Conservation (phyloP, 108 stramenopile genomes). For the Aurantiochytrium sp. region DNA sequence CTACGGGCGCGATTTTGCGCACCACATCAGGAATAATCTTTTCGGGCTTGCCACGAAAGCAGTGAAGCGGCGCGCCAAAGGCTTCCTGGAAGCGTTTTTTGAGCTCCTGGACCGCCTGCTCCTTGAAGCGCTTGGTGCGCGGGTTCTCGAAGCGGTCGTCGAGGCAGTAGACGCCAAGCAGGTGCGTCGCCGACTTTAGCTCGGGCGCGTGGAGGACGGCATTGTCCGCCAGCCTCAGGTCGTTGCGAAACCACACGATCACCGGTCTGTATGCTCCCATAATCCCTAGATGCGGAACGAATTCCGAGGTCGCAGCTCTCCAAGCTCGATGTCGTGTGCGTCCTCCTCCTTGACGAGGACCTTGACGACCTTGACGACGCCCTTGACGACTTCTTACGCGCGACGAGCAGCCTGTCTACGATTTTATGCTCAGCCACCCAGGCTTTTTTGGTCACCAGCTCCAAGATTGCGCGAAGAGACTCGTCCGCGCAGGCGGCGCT, state of each 20-base stretch:
- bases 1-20: not conserved
- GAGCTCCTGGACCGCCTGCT: not conserved
- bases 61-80: not conserved
- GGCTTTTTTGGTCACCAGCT: too few species aligned
- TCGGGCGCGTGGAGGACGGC: not conserved
- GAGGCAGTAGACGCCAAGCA: not conserved
- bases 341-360: too few species aligned
- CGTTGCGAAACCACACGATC: conserved; percentile 20
- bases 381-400: too few species aligned
- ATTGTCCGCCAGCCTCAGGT: not conserved
- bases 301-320: too few species aligned
- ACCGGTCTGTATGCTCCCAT: not conserved
- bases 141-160: not conserved
- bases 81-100: not conserved
- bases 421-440: too few species aligned
- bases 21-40: conserved; percentile 8
- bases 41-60: not conserved
- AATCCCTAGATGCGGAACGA: too few species aligned
- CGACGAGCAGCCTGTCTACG: too few species aligned
- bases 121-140: not conserved
- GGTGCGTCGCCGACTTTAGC: not conserved
- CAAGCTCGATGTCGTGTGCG: too few species aligned
- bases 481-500: too few species aligned
- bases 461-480: too few species aligned
- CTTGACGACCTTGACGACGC: too few species aligned